Conservation (phyloP, 2,329 filamentous ascomycete genomes). For the Aspergillus fructus region DNA sequence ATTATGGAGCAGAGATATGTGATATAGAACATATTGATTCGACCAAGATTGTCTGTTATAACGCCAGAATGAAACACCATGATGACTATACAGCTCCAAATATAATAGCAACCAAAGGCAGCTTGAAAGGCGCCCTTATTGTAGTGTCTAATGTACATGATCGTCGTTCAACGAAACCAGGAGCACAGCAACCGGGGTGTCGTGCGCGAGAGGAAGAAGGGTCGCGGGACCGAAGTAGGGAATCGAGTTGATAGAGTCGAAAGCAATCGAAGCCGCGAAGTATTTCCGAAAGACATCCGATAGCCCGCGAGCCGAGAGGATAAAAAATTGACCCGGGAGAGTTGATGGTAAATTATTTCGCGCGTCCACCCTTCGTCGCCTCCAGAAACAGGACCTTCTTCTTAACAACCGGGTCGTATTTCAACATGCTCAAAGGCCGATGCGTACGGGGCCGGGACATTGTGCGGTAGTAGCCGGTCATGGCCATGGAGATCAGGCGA, state of each 20-base stretch:
- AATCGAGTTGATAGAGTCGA: not conserved
- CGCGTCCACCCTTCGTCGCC: constrained; percentile 73
- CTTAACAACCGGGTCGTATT: constrained; percentile 97
- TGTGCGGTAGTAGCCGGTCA: constrained; percentile 97
- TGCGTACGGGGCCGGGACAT: constrained; percentile 78
- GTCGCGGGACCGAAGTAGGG: not conserved
- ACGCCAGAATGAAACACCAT: constrained; percentile 27
- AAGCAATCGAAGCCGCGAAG: not conserved
- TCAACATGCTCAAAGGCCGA: constrained; percentile 90
- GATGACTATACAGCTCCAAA: constrained; percentile 18
- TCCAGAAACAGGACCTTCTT: constrained; percentile 96
- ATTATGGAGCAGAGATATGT: constrained; percentile 6
- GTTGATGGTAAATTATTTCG: constrained; percentile 28
- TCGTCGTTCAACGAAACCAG: constrained; percentile 14
- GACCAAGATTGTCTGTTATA: constrained; percentile 26
- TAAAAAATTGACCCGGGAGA: not conserved
- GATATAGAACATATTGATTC: constrained; percentile 21
- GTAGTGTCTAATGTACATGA: constrained; percentile 26
- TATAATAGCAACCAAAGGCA: not conserved
- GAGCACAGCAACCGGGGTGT: not conserved
- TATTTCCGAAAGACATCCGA: not conserved
- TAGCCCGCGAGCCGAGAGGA: not conserved
- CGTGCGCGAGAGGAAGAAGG: not conserved
- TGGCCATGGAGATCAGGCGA: constrained; percentile 95
- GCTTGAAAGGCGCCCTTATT: constrained; percentile 8